Base-by-base conservation (phyloP, 2,329 filamentous ascomycete genomes). In the Capronia coronata region DNA sequence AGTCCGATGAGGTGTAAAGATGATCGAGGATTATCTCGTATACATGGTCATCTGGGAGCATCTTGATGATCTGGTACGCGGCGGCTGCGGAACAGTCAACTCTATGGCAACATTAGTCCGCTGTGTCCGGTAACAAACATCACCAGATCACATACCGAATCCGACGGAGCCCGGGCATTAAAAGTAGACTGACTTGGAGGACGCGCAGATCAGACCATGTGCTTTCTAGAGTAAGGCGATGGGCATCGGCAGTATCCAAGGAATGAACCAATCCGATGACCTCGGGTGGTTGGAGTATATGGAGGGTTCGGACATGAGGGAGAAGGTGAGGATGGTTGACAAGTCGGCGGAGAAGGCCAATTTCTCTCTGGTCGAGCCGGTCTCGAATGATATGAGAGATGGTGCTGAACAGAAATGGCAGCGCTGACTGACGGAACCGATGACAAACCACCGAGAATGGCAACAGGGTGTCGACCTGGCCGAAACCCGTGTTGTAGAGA, bases 11-110 rank as follows among this genome's bases (percentile, higher is more conserved):
- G 14, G 44, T 43, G 22, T 51, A 52, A 18, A 56, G 30, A 30
- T 46, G 45, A 35, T 54, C 54, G 16, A 56, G 27, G 18, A 52
- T 49, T 16, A 56, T 32, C 44, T 56, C 51, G 32, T 51, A 56
- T 3, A 32, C 19, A 22, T 34, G 43, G 35, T 51, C 42, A 13
- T 21, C 18, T 14, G 51, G 45, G 18, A 56, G 40, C 45, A 56
- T 49, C 16, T 47, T 25, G 3, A 56, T 23, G 13, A 56, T 48
- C 10, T 48, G 30, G 23, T 48, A 32, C n/a, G 50, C 48, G 11
- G 34, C 41, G 13, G 42, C 48, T 4, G 44, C 43, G 2, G 54
- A 53, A 35, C 49, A 56, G n/a, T 56, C 47, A 13, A 56, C 37
- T 30, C 54, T 53, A 37, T 19, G 1, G 1, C 14, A 19, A 32